A percentile compares a stretch with the other conserved stretches of the same genome.
phyloP scores from a whole-genome alignment of 257 asterid genomes.

The Nicotiana noctiflora region DNA sequence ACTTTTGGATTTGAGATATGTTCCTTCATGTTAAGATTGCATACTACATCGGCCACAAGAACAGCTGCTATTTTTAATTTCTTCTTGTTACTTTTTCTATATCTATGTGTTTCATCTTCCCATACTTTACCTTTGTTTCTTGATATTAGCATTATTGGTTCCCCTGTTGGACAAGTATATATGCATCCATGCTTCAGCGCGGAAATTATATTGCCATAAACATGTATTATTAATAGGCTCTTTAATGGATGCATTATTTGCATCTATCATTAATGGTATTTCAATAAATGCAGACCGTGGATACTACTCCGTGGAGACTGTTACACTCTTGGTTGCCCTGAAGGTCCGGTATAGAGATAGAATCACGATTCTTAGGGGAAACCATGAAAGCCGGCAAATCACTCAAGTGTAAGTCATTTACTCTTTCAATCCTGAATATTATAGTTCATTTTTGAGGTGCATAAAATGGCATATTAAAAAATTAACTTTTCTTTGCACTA shows the following conservation, averaged over 20 bases:
- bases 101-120: not conserved
- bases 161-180: not conserved
- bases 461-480: not conserved
- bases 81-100: not conserved
- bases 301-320: constrained; percentile 96
- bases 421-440: not conserved
- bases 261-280: constrained; percentile 8
- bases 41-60: not conserved
- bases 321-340: constrained; percentile 85
- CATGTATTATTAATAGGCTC: not conserved
- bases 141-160: not conserved
- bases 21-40: not conserved
- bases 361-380: constrained; percentile 93
- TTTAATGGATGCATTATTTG: not conserved
- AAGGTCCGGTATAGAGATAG: constrained; percentile 96
- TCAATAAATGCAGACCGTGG: constrained; percentile 83
- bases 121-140: not conserved
- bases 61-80: not conserved
- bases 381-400: constrained; percentile 97
- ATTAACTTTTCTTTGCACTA: not conserved
- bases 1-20: not conserved
- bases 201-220: not conserved
- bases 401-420: constrained; percentile 83
- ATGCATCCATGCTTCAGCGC: not conserved
- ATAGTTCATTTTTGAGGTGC: not conserved